These are phyloP conservation scores for Taphrina flavorubra DNA, from an alignment of 1,139 yeast genomes.

Conservation along the genomic window DNA sequence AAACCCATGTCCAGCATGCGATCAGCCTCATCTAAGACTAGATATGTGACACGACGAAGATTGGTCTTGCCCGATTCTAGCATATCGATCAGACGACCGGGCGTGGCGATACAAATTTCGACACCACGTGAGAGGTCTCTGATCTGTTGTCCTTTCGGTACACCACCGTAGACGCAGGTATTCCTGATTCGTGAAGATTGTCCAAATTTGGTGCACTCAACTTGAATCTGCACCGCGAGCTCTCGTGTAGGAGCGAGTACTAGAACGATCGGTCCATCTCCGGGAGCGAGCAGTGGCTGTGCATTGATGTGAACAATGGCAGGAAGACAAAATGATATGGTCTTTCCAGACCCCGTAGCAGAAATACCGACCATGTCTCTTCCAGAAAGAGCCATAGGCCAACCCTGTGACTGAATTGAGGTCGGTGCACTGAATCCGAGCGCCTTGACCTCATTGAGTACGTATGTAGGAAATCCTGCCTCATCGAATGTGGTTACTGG, in stretches of 20 bases:
- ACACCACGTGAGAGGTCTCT: slow-evolving; percentile 94
- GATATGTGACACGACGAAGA: slow-evolving; percentile 92
- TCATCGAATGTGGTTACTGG: slow-evolving; percentile 93
- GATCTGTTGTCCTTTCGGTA: slow-evolving; percentile 95
- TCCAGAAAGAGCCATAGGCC: slow-evolving; percentile 99
- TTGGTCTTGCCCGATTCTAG: slow-evolving; percentile 93
- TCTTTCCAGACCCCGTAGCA: slow-evolving; percentile 98
- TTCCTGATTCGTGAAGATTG: slow-evolving; percentile 88
- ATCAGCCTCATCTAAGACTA: slow-evolving; percentile 91
- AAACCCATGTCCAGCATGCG: slow-evolving; percentile 94
- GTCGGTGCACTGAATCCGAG: slow-evolving; percentile 96
- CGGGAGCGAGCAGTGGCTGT: slow-evolving; percentile 87
- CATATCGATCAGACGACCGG: slow-evolving; percentile 98
- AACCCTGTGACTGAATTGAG: slow-evolving; percentile 97
- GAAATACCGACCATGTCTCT: slow-evolving; percentile 99
- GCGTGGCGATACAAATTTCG: slow-evolving; percentile 93
- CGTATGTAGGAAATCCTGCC: slow-evolving; percentile 62
- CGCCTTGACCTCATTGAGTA: slow-evolving; percentile 81
- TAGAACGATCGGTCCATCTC: slow-evolving; percentile 96
- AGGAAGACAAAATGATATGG: slow-evolving; percentile 94
- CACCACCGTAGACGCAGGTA: slow-evolving; percentile 99
- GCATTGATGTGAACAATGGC: slow-evolving; percentile 97
- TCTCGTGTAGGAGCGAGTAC: slow-evolving; percentile 99
- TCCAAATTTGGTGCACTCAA: slow-evolving; percentile 94
- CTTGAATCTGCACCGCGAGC: slow-evolving; percentile 95